These are phyloP conservation scores for Mycena belliarum DNA, from an alignment of 768 basidiomycete genomes.

Conservation along the genomic window DNA sequence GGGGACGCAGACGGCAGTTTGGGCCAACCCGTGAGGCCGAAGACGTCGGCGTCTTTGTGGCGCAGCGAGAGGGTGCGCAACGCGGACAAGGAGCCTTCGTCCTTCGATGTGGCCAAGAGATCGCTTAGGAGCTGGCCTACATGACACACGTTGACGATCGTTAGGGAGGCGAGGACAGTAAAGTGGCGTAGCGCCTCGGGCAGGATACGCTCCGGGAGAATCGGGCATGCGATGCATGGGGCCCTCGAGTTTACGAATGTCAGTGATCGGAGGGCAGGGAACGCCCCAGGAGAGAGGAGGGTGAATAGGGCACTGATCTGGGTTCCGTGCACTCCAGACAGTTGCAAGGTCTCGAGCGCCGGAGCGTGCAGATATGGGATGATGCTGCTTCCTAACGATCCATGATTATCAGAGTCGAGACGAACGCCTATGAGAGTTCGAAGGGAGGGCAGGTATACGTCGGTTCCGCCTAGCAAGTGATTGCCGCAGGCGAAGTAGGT, in stretches of 20 bases:
- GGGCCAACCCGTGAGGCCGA: slow-evolving; percentile 2
- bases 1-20: neutral
- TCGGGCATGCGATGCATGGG: neutral
- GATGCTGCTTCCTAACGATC: neutral
- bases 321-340: neutral
- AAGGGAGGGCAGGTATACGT: neutral
- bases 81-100: neutral
- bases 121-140: neutral
- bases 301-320: slow-evolving; percentile 4
- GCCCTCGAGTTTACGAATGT: neutral
- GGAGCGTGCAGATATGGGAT: neutral
- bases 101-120: neutral
- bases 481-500: neutral
- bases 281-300: neutral
- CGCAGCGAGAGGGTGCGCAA: slow-evolving; percentile 3
- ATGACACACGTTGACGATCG: slow-evolving; percentile 1
- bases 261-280: neutral
- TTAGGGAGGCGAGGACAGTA: neutral
- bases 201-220: neutral
- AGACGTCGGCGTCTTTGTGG: neutral
- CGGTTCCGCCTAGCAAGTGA: neutral
- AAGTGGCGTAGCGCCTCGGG: neutral
- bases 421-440: neutral
- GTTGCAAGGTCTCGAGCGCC: neutral
- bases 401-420: neutral